Base-by-base conservation (phyloP, 345 rosid genomes). In the Pseudoturritis turrita region DNA sequence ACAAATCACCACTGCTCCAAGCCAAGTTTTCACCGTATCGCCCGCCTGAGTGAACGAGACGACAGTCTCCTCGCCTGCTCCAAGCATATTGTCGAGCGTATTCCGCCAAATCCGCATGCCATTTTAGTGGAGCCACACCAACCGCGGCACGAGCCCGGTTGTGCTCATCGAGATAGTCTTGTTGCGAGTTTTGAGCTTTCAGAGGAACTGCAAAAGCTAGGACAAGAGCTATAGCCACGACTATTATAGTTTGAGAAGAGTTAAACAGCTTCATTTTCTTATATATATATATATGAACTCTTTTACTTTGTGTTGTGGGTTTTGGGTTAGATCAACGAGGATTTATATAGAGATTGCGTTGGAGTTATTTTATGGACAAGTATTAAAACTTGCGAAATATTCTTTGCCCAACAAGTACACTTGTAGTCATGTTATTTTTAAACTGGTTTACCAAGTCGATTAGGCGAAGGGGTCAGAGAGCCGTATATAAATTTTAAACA, bases 21-120 rank as follows among this genome's bases (percentile, higher is more conserved):
- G 80, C 80, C 28, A 81, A 35, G 74, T 73, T 78, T 49, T 80
- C 84, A 14, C 84, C 86, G 25, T 81, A 80, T 2, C 66, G 76
- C 4, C 79, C 76, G 2, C 33, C 28, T 3, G 84, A 78, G 51
- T 70, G 82, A 13, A 36, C 55, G 31, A 80, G 71, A 1, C n/a
- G 23, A 71, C 89, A 81, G 46, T 78, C 80, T 1, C 52, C 18
- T n/a, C 21, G 18, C 25, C 29, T 60, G 29, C 17, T 25, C 56
- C 3, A 60, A 4, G 76, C 77, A 15, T 77, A 77, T 45, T 10
- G 28, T 19, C 28, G 57, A 6, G 89, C 85, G 31, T 77, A 81
- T 4, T 12, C 40, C 7, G 75, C 89, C 17, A 80, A 65, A 0
- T 5, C 50, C 6, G 40, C 10, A 37, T 73, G 60, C 90, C 90